Evolutionary conservation across 441 rosid species (phyloP), one percentile per base, ranked within the genome.

Genomic region (Pelargonium myrrhifolium): DNA sequence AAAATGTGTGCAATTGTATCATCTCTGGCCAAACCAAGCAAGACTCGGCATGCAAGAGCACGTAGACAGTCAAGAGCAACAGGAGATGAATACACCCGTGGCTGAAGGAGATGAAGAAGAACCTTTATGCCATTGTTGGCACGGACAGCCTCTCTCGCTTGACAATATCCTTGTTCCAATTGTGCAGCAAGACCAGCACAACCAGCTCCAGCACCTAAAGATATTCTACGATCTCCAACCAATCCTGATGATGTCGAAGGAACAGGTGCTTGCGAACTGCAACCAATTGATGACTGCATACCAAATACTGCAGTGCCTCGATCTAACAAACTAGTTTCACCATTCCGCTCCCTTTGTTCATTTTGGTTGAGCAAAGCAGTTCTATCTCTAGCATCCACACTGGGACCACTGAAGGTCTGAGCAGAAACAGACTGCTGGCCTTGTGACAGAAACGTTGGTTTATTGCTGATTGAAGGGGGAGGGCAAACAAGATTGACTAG

Each of bases 21-120:
- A 69, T 95, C 99, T 80, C 99, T 87, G 47, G 99, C 99, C 71
- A 95, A 84, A 80, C 99, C 99, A 80, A 95, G 99, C 68, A 95
- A 82, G 20, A 90, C 97, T 45, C 99, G 90, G 68, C 99, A 95
- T 61, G 97, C 90, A 59, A 95, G 92, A 61, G 98, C 97, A 62
- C 98, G 93, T 37, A 95, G 90, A 72, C 98, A 95, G 68, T 92
- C 98, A 74, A 87, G 88, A 69, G 88, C 86, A 80, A 90, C 89
- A 79, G 98, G 97, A 65, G 97, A 91, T 40, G 94, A 86, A 71
- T 83, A 95, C 76, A 87, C 78, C 62, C 96, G 94, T 45, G 94
- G 93, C 68, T 92, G 99, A 56, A 92, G 95, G 71, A 95, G 96
- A 79, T 92, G 96, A 71, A 95, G 85, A 63, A 95, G 95, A 79